Conservation (phyloP, 768 basidiomycete species). For the Lentinula detonsa region DNA sequence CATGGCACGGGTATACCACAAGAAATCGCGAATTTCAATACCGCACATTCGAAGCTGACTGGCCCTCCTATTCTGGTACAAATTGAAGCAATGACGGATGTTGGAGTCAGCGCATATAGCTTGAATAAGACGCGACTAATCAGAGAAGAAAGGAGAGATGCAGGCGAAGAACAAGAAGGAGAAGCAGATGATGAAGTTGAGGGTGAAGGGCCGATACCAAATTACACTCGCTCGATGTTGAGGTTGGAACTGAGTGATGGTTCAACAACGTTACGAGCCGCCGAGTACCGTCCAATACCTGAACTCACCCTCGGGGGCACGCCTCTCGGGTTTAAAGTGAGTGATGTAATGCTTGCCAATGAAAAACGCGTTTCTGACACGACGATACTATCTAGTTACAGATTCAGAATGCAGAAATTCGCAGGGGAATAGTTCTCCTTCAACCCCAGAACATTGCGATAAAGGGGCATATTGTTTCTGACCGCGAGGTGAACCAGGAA, state of each 20-base stretch:
- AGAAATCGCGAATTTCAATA: conserved; percentile 29
- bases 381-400: conserved; percentile 41
- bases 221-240: conserved; percentile 78
- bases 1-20: conserved; percentile 62
- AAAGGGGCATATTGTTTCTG: conserved; percentile 57
- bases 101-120: conserved; percentile 77
- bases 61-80: conserved; percentile 65
- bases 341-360: background rate
- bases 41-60: conserved; percentile 22
- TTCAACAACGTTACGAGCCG: conserved; percentile 55
- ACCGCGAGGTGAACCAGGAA: conserved; percentile 55
- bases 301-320: conserved; percentile 70
- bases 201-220: conserved; percentile 73
- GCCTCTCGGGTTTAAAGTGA: conserved; percentile 78
- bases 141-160: conserved; percentile 56
- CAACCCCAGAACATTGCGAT: conserved; percentile 61
- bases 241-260: conserved; percentile 77
- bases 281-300: conserved; percentile 70
- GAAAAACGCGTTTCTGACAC: background rate
- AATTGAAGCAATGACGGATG: conserved; percentile 72
- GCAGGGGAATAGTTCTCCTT: conserved; percentile 70
- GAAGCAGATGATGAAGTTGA: conserved; percentile 54
- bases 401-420: conserved; percentile 61
- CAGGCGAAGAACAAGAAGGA: conserved; percentile 44
- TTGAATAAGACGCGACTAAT: conserved; percentile 66